phyloP scores from a whole-genome alignment of 176 grass and related monocot genomes.

The Oropetium thomaeum region DNA sequence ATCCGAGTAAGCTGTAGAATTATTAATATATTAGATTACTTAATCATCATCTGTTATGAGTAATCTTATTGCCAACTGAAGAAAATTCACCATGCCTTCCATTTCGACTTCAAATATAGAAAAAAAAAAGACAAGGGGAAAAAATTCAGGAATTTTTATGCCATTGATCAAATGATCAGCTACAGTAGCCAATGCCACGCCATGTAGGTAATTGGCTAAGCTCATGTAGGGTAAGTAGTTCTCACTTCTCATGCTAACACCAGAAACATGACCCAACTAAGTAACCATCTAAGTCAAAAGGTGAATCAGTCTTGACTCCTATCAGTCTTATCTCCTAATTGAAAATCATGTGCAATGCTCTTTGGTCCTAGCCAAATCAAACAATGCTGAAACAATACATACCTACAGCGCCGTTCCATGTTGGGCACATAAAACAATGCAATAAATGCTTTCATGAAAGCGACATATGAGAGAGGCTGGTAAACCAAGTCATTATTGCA shows the following conservation, averaged over 20 bases:
- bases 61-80: neutral
- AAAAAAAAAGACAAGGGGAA: neutral
- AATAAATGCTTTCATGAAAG: slow-evolving; percentile 23
- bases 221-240: neutral
- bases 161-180: slow-evolving; percentile 3
- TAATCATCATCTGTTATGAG: neutral
- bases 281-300: slow-evolving; percentile 4
- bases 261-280: neutral
- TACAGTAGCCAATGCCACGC: neutral
- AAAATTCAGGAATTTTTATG: neutral
- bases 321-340: slow-evolving; percentile 16
- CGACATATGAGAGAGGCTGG: slow-evolving; percentile 10
- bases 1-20: slow-evolving; percentile 58
- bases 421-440: slow-evolving; percentile 45
- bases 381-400: slow-evolving; percentile 32
- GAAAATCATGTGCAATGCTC: slow-evolving; percentile 16
- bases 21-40: neutral
- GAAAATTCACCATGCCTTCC: neutral
- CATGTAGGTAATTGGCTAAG: neutral
- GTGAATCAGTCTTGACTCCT: neutral
- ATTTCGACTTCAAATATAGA: slow-evolving; percentile 3
- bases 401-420: slow-evolving; percentile 14
- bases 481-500: slow-evolving; percentile 37
- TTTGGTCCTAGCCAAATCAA: slow-evolving; percentile 39
- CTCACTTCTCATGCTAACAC: neutral